Evolutionary conservation across 352 stramenopile genomes (phyloP), one percentile per base, ranked within the genome.

Genomic region (Phytophthora sp.): DNA sequence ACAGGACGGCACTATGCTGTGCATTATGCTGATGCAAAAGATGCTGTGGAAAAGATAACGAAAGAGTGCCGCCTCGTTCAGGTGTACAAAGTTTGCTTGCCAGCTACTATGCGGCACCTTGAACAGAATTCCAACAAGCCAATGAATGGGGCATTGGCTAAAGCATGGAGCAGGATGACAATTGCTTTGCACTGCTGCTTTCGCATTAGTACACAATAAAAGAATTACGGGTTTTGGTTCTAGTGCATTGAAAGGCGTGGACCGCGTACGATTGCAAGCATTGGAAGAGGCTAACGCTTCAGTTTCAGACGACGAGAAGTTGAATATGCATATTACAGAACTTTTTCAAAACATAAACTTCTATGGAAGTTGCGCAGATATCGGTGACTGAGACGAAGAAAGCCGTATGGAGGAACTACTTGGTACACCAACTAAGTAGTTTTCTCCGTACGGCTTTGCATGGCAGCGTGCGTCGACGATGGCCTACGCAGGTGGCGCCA

Each of bases 101-200:
- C 58, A 1, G 20, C 42, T 12, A 44, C 55, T 13, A 62, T 67
- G 50, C 31, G 28, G 15, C 39, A 66, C 12, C 26, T 66, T n/a
- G 35, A 34, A 13, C n/a, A 12, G 15, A 34, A 39, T 7, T 2
- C 11, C 5, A 24, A 53, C 23, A 30, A 62, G 7, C 17, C 24
- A 4, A 27, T 54, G 28, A 35, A 12, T 30, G 20, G 15, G n/a
- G 46, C 53, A 6, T 18, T 57, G 17, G 21, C 26, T 15, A 54
- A 49, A 5, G 75, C 67, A 65, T 70, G 54, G 48, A 74, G 45
- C 72, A 62, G 28, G 69, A 76, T 42, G 81, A 78, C 23, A 45
- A 86, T 5, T 39, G 27, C 1, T 63, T 56, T 35, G 53, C 49
- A 4, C 27, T 65, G 23, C 37, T 65, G 17, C 15, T 65, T 11